These are phyloP conservation scores for Hypsizygus ulmarius DNA, from an alignment of 1,284 basidiomycete species.

Conservation along the genomic window DNA sequence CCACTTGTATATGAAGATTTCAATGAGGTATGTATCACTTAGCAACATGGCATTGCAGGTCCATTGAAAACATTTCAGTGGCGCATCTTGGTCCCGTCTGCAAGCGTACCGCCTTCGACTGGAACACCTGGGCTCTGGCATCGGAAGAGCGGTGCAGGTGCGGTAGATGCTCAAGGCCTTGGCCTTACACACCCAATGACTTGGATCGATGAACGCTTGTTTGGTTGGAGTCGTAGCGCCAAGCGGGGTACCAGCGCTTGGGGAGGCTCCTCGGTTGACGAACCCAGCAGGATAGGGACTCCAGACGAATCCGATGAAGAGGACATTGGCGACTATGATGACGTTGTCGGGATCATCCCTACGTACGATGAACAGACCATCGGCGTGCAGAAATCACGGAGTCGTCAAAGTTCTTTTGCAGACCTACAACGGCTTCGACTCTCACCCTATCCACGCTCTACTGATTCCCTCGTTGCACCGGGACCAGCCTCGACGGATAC, in stretches of 20 bases:
- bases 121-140: slow-evolving; percentile 69
- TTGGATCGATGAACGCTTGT: slow-evolving; percentile 91
- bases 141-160: slow-evolving; percentile 70
- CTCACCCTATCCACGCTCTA: slow-evolving; percentile 27
- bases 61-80: slow-evolving; percentile 43
- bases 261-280: slow-evolving; percentile 58
- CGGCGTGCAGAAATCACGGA: slow-evolving; percentile 46
- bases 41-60: not conserved
- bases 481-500: not conserved
- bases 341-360: slow-evolving; percentile 64
- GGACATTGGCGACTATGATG: slow-evolving; percentile 78
- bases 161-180: slow-evolving; percentile 76
- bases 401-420: slow-evolving; percentile 73
- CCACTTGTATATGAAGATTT: slow-evolving; percentile 90
- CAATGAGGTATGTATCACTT: slow-evolving; percentile 55
- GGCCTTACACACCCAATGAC: slow-evolving; percentile 84
- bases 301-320: slow-evolving; percentile 75
- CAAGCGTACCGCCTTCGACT: slow-evolving; percentile 76
- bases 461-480: not conserved
- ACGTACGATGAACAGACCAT: slow-evolving; percentile 41
- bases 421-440: slow-evolving; percentile 70
- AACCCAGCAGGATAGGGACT: slow-evolving; percentile 62
- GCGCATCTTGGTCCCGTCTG: slow-evolving; percentile 81
- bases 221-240: slow-evolving; percentile 85
- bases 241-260: slow-evolving; percentile 74